phyloP scores from a whole-genome alignment of 176 grass and related monocot genomes.

The Canna indica region DNA sequence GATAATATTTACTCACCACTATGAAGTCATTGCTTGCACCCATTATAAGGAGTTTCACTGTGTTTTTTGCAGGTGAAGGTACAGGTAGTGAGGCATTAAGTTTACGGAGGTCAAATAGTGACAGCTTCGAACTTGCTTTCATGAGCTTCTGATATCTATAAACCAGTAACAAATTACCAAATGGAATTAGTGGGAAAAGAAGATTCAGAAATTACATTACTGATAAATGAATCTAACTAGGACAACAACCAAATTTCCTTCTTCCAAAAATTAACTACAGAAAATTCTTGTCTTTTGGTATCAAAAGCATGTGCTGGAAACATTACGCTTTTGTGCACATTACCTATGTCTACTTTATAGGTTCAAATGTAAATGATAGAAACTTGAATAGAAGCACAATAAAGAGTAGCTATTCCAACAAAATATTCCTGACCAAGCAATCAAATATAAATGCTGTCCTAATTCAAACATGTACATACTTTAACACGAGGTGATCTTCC shows the following conservation, averaged over 20 bases:
- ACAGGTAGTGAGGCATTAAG: slow-evolving; percentile 76
- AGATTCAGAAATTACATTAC: neutral
- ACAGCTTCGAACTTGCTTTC: slow-evolving; percentile 66
- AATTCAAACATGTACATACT: slow-evolving; percentile 22
- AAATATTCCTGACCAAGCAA: neutral
- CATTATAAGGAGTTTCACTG: slow-evolving; percentile 48
- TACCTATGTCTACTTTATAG: neutral
- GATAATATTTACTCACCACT: slow-evolving; percentile 51
- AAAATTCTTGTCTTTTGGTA: neutral
- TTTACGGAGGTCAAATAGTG: slow-evolving; percentile 66
- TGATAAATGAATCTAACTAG: neutral
- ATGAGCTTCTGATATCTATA: slow-evolving; percentile 79
- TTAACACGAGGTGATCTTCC: slow-evolving; percentile 70
- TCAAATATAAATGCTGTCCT: neutral
- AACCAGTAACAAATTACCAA: neutral
- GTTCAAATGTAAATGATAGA: neutral
- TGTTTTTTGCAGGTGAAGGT: slow-evolving; percentile 34
- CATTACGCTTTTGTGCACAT: neutral
- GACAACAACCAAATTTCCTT: neutral
- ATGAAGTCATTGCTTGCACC: slow-evolving; percentile 84
- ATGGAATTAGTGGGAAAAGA: neutral
- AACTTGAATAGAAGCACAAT: neutral
- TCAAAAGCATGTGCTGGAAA: neutral
- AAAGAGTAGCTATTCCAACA: neutral
- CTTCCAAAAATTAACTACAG: neutral